phyloP scores from a whole-genome alignment of 768 basidiomycete species.

The Wakefieldia striispora region DNA sequence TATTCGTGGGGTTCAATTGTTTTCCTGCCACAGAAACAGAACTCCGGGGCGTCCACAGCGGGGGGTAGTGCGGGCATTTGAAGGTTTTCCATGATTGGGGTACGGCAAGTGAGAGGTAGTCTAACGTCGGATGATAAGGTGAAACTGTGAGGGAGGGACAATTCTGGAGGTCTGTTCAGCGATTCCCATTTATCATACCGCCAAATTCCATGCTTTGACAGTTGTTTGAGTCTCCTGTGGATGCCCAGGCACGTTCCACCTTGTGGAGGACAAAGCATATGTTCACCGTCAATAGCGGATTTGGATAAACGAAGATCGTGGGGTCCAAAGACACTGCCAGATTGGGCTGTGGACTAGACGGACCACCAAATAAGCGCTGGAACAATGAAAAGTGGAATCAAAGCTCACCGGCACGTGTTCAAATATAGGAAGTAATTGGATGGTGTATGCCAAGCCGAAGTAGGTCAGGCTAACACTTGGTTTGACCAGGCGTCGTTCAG shows the following conservation, averaged over 20 bases:
- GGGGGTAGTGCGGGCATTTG: slow-evolving; percentile 2
- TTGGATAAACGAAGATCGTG: not conserved
- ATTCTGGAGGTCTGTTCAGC: not conserved
- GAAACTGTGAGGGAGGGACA: not conserved
- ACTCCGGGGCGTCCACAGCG: slow-evolving; percentile 10
- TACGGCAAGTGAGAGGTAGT: no score
- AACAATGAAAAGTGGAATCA: slow-evolving; percentile 1
- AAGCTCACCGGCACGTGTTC: not conserved
- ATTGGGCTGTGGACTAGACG: slow-evolving; percentile 5
- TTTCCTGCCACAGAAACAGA: slow-evolving; percentile 26
- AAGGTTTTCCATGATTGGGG: not conserved
- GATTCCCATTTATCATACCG: slow-evolving; percentile 13
- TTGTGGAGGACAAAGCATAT: slow-evolving; percentile 11
- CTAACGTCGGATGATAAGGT: no score
- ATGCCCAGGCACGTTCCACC: not conserved
- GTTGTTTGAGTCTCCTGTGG: slow-evolving; percentile 6
- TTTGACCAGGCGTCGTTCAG: no score
- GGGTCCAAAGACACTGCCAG: slow-evolving; percentile 1
- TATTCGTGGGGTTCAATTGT: slow-evolving; percentile 26
- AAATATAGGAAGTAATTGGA: no score
- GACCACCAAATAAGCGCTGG: not conserved
- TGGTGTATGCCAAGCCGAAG: no score
- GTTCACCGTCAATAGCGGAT: not conserved
- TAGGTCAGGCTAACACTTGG: no score
- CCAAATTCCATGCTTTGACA: slow-evolving; percentile 4